These are phyloP conservation scores for Casuarina equisetifolia DNA, from an alignment of 306 rosid genomes.

Conservation along the genomic window DNA sequence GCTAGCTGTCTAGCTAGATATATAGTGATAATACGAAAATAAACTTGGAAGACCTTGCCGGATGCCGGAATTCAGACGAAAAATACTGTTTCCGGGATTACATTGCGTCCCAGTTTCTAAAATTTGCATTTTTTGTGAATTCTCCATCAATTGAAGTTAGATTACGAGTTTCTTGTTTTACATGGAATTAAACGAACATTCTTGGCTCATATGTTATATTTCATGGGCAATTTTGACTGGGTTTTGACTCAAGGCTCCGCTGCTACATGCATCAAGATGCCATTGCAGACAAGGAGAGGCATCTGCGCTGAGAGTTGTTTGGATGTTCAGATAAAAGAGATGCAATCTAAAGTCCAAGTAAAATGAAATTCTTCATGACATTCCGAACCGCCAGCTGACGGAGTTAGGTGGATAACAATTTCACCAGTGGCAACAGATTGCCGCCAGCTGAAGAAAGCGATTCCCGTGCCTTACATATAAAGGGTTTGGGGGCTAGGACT, in stretches of 20 bases:
- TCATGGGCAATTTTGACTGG: conserved; percentile 46
- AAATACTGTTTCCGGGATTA: conserved; percentile 18
- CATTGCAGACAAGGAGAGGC: background rate
- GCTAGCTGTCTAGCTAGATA: conserved; percentile 23
- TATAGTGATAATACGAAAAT: conserved; percentile 3
- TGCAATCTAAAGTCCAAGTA: background rate
- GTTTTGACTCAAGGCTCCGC: conserved; percentile 29
- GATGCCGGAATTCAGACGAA: conserved; percentile 2
- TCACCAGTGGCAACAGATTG: conserved; percentile 15
- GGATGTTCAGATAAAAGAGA: conserved; percentile 3
- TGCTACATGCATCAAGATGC: background rate
- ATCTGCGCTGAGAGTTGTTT: conserved; percentile 7
- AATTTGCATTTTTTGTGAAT: conserved; percentile 11
- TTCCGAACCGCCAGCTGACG: conserved; percentile 7
- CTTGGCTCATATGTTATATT: conserved; percentile 31
- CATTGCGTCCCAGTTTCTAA: conserved; percentile 19
- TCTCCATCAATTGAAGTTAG: conserved; percentile 24
- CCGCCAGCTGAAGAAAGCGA: conserved; percentile 12
- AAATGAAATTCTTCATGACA: conserved; percentile 21
- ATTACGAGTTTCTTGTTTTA: conserved; percentile 22
- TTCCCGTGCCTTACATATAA: background rate
- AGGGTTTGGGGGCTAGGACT: conserved; percentile 8
- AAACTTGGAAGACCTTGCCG: conserved; percentile 29
- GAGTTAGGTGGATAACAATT: conserved; percentile 8
- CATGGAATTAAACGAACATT: conserved; percentile 21